Base-by-base conservation (phyloP, 2,329 filamentous ascomycete species). In the Aspergillus cejpii region DNA sequence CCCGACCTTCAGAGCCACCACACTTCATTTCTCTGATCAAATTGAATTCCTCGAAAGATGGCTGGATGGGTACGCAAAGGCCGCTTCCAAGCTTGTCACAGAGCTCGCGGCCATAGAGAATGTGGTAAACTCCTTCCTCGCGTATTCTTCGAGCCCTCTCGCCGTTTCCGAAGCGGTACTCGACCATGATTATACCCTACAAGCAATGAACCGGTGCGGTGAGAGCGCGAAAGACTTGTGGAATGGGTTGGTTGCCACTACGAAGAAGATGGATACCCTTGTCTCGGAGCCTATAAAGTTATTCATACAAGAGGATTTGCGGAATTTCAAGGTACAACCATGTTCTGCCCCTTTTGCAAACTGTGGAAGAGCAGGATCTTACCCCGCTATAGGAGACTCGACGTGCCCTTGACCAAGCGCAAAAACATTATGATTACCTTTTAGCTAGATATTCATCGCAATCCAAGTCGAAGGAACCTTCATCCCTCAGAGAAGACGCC, bases 381-480 rank as follows among this genome's bases (percentile, higher is more conserved):
- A 52, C 50, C 45, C 53, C 21, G 6, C 34, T 47, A 29, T 43
- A 72, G 67, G 90, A 97, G 59, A 80, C 81, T 6, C 81, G 88
- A 44, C 80, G 84, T 55, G 73, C 75, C 10, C 74, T 97, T 44
- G 91, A 96, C 48, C 73, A 80, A 37, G 76, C 87, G 0, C 92
- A 98, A 67, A 87, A 88, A 67, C 78, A 79, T 2, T 95, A 90
- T 59, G 92, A 98, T 64, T 78, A 79, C 43, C 81, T 86, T 2
- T 77, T 96, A 46, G 80, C 86, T 17, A 81, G 90, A 47, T 97
- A 94, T 61, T 78, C 89, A 4, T 75, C 79, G 2, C 89, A 96
- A 67, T 85, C 83, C 53, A 97, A 96, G 73, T 84, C 87, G 5
- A 98, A 97, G 68, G 92, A 98, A 66, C 80, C 91, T 0, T 96